These are phyloP conservation scores for Yamadazyma buinensis DNA, from an alignment of 1,139 yeast species.

Conservation along the genomic window DNA sequence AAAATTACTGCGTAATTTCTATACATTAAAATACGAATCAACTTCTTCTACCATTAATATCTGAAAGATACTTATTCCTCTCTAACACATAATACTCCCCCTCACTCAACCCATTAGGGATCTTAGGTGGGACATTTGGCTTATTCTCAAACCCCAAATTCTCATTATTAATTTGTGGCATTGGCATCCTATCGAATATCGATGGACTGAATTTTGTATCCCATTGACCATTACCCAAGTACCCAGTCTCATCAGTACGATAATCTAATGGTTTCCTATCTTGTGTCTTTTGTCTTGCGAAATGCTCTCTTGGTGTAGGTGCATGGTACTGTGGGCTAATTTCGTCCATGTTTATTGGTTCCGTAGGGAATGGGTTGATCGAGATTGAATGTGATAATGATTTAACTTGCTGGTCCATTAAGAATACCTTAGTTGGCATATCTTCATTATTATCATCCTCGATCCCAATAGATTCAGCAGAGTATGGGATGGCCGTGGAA, in stretches of 20 bases:
- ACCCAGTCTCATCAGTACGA: conserved; percentile 28
- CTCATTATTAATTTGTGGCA: conserved; percentile 22
- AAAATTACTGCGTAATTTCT: too few relatives aligned
- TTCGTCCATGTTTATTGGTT: conserved; percentile 27
- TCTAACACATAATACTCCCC: conserved; percentile 46
- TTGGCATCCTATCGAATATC: conserved; percentile 29
- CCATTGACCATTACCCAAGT: conserved; percentile 40
- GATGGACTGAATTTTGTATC: conserved; percentile 35
- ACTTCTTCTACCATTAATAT: conserved; percentile 37
- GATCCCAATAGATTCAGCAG: conserved; percentile 43
- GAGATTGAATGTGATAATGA: conserved; percentile 23
- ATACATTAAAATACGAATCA: not conserved
- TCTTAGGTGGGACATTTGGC: conserved; percentile 51
- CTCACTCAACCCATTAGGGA: conserved; percentile 48
- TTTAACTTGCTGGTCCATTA: conserved; percentile 32
- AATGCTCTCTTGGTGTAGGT: conserved; percentile 44
- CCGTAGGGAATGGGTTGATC: conserved; percentile 17
- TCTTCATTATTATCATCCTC: conserved; percentile 16
- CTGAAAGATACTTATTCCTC: conserved; percentile 38
- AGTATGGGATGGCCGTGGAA: conserved; percentile 35
- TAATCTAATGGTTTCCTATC: conserved; percentile 22
- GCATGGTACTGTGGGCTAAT: conserved; percentile 45
- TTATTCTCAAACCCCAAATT: conserved; percentile 26
- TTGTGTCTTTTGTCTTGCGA: conserved; percentile 14
- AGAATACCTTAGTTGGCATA: conserved; percentile 35